These are phyloP conservation scores for Vitis hybrid DNA, from an alignment of 177 flowering plant genomes.

Conservation along the genomic window DNA sequence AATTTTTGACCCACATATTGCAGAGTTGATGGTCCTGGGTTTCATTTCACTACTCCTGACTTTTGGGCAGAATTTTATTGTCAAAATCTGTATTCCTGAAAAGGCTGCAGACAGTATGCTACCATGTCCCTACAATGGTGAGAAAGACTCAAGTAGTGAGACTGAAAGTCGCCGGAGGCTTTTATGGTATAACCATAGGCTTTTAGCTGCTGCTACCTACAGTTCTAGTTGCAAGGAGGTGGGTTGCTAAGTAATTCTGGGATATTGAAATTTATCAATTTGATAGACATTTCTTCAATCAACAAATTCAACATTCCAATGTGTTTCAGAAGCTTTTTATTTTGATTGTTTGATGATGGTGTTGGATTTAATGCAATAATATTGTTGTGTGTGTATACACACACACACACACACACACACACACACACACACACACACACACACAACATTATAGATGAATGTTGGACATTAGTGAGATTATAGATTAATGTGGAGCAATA, in stretches of 20 bases:
- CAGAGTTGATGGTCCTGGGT: slow-evolving; percentile 96
- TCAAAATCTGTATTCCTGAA: slow-evolving; percentile 60
- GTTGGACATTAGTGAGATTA: too few species aligned
- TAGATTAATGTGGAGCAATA: too few species aligned
- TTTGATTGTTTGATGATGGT: too few species aligned
- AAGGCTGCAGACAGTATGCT: slow-evolving; percentile 58
- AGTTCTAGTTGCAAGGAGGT: slow-evolving; percentile 34
- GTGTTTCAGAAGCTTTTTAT: neutral
- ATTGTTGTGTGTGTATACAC: too few species aligned
- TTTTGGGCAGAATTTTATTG: slow-evolving; percentile 70
- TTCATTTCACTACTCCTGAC: slow-evolving; percentile 88
- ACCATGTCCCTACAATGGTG: slow-evolving; percentile 46
- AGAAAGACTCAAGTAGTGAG: neutral
- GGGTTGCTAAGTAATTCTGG: slow-evolving; percentile 4
- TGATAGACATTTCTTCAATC: neutral
- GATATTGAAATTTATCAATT: neutral
- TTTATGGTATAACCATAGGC: slow-evolving; percentile 40
- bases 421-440: too few species aligned
- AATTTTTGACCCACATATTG: slow-evolving; percentile 15
- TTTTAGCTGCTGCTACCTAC: slow-evolving; percentile 28
- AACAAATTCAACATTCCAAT: neutral
- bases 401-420: too few species aligned
- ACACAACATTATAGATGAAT: too few species aligned
- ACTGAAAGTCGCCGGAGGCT: slow-evolving; percentile 46
- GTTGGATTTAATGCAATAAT: too few species aligned